Base-by-base conservation (phyloP, 2,329 filamentous ascomycete genomes). In the Xylaria sp. region DNA sequence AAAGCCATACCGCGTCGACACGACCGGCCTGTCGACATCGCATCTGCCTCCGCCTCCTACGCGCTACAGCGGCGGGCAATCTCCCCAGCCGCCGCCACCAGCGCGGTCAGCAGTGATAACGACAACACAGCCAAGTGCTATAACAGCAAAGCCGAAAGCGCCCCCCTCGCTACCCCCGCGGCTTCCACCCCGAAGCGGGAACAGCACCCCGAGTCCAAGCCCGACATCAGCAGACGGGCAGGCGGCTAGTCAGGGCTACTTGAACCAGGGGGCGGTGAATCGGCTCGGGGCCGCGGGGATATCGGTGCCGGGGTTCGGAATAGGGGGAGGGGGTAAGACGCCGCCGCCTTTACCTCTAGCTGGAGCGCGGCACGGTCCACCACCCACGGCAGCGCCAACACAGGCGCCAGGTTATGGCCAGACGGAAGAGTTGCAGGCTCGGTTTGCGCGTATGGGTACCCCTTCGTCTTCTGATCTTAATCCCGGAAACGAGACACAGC, bases 261-360 rank as follows among this genome's bases (percentile, higher is more conserved):
- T 87, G 41, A 88, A 88, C 74, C 82, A 85, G 75, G 87, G 85
- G 5, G 90, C 93, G 5, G 78, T 91, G 65, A 85, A 82, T 67
- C 87, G 93, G 51, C 84, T 98, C 9, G 88, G 90, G 12, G 87
- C 89, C 46, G 90, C 92, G 0, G 94, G 94, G 0, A 85, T 97
- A 6, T 92, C 90, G 0, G 93, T 97, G 0, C 91, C 94, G 0
- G 91, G 87, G 0, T 83, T 97, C 3, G 92, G 92, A 5, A 97
- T 97, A 70, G 90, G 76, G 7, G 46, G 39, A 7, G 57, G 67
- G 12, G 52, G 89, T 75, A 74, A 51, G 23, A 65, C 65, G 37
- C 77, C 72, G 66, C 78, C 76, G 58, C 77, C 67, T 72, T 76
- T 28, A 18, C 61, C 76, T 75, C 52, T 68, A 75, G 34, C 72